phyloP scores from a whole-genome alignment of 2,329 filamentous ascomycete species.

The Trichoderma atroviride region DNA sequence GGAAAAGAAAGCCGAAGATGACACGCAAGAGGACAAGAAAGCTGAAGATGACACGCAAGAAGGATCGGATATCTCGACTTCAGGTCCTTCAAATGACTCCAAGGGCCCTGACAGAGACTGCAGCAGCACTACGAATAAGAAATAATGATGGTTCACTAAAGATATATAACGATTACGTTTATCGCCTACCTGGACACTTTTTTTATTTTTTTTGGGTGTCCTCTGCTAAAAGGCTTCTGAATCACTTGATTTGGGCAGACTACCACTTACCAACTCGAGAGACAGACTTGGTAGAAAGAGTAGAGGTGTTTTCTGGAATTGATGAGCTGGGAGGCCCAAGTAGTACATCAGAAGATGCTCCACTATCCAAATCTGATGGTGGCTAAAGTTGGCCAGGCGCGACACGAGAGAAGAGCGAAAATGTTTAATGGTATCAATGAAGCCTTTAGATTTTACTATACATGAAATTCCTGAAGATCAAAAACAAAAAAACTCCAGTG shows the following conservation, averaged over 20 bases:
- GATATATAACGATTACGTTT: not conserved
- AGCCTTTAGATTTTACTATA: conserved; percentile 11
- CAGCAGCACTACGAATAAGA: not conserved
- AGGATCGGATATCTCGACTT: not conserved
- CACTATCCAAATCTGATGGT: not conserved
- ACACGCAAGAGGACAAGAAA: not conserved
- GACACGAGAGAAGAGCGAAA: not conserved
- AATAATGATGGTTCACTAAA: not conserved
- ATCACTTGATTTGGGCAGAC: not conserved
- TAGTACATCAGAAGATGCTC: not conserved
- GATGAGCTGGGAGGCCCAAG: not conserved
- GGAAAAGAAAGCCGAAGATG: not conserved
- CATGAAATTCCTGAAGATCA: not conserved
- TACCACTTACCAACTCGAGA: not conserved
- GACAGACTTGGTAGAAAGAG: not conserved
- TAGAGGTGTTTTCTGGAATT: not conserved
- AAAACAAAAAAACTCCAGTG: not conserved
- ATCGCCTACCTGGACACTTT: not conserved
- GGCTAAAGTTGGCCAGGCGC: not conserved
- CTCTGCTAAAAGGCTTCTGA: not conserved
- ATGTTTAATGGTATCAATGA: not conserved
- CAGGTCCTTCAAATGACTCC: not conserved
- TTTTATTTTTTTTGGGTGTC: not conserved
- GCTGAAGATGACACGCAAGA: not conserved
- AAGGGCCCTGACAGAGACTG: not conserved